Base-by-base conservation (phyloP, 441 rosid species). In the Corymbia citriodora region DNA sequence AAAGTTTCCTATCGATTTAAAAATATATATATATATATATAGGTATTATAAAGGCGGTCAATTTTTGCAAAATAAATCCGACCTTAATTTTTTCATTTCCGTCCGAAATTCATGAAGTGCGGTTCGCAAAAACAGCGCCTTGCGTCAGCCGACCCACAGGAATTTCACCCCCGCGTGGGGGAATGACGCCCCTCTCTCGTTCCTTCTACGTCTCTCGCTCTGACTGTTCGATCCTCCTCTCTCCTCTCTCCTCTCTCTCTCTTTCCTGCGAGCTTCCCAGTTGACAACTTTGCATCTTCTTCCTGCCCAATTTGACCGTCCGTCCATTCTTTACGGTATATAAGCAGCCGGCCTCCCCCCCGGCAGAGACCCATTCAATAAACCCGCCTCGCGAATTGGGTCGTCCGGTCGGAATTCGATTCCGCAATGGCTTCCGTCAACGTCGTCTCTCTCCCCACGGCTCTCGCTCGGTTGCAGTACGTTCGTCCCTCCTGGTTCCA, bases 401-500 rank as follows among this genome's bases (percentile, higher is more conserved):
- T 10, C 45, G 83, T 21, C 13, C 9, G 23, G 83, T 74, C 45
- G 49, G 88, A 83, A 88, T 83, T 52, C 54, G 54, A 12, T 6
- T 4, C 89, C 33, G 87, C 57, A 52, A 95, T 96, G 99, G 95
- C 97, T 91, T 94, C 97, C 18, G 88, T 96, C 91, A 95, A 94
- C 89, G 23, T 94, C 40, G 92, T 95, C 74, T 94, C 95, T 89
- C 93, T 97, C 79, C 94, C 95, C 89, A 87, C 94, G 7, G 90
- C 96, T 89, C 93, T 94, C 79, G 92, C 95, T 70, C 92, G 74
- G 55, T 33, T 48, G 57, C 90, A 88, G 90, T 90, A 88, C 68
- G 90, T 57, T 55, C 79, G 17, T 68, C 83, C 83, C 10, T n/a
- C 33, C 33, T 11, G 54, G n/a, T 70, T 25, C 59, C 61, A 15